Percentiles rank a stretch among this genome's conserved stretches.
phyloP scores from a whole-genome alignment of 768 basidiomycete genomes.

The Rubroboletus satanas region DNA sequence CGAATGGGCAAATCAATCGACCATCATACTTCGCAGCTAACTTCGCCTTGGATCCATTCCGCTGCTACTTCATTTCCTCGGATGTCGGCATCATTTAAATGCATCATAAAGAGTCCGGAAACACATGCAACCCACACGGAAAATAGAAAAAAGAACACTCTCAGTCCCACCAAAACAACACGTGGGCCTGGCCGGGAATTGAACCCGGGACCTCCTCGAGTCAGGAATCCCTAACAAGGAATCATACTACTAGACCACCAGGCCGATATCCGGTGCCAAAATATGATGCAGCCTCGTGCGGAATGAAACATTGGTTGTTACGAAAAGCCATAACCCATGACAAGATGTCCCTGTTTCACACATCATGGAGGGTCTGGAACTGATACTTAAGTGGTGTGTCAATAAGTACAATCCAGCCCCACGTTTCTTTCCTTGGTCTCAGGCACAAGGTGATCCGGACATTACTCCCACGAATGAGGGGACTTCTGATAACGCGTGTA shows the following conservation, averaged over 20 bases:
- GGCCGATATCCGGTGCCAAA: conserved; percentile 30
- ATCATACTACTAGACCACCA: conserved; percentile 66
- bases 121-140: not conserved
- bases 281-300: conserved; percentile 22
- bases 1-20: conserved; percentile 23
- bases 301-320: not conserved
- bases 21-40: conserved; percentile 10
- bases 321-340: not conserved
- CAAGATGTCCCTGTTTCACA: not conserved
- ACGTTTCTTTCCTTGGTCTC: not conserved
- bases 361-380: not conserved
- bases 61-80: conserved; percentile 27
- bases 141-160: not conserved
- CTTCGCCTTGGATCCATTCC: conserved; percentile 10
- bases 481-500: not conserved
- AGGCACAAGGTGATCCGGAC: not conserved
- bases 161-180: conserved; percentile 6
- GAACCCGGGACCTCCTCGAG: conserved; percentile 83
- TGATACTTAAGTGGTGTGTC: not conserved
- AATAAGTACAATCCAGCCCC: not conserved
- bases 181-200: conserved; percentile 74
- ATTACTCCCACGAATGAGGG: not conserved
- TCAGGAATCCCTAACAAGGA: conserved; percentile 49
- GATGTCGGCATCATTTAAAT: conserved; percentile 32
- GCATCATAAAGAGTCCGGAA: conserved; percentile 9